Conservation (phyloP, 2,329 filamentous ascomycete genomes). For the Alternaria viburni region DNA sequence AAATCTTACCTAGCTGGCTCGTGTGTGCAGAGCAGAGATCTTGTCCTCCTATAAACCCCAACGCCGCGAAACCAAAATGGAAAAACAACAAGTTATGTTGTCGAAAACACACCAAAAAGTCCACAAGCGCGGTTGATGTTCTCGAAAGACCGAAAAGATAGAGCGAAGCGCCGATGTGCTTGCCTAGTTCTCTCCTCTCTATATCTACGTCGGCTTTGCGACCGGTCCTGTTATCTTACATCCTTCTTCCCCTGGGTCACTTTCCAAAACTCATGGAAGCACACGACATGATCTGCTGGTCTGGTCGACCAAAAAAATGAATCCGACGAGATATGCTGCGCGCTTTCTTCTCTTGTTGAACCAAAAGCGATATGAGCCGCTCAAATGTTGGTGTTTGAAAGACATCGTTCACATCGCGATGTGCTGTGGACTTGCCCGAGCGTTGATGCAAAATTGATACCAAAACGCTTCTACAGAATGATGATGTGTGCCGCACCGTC, state of each 20-base stretch:
- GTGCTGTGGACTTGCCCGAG: not conserved
- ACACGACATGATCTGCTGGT: not conserved
- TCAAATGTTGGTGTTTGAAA: not conserved
- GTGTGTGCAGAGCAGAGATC: not conserved
- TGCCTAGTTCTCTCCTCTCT: not conserved
- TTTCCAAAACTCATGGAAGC: too few relatives aligned
- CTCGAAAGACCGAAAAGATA: too few relatives aligned
- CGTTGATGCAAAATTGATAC: not conserved
- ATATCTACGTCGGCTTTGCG: not conserved
- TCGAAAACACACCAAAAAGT: not conserved
- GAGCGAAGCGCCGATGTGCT: rapidly evolving
- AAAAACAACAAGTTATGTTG: too few relatives aligned
- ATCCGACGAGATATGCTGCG: too few relatives aligned
- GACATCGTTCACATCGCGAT: too few relatives aligned
- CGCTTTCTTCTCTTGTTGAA: too few relatives aligned
- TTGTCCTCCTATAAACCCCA: not conserved
- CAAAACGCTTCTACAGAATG: not conserved
- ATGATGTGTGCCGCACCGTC: not conserved
- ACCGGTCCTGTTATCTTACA: rapidly evolving
- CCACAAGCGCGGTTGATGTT: too few relatives aligned
- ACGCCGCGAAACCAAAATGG: too few relatives aligned
- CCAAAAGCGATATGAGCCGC: too few relatives aligned
- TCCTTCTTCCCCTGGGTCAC: not conserved
- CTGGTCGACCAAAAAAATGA: not conserved
- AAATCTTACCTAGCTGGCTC: not conserved